A percentile compares a stretch with the other conserved stretches of the same genome.
Conservation (phyloP, 805 yeast species). For the Geotrichum ghanense region DNA sequence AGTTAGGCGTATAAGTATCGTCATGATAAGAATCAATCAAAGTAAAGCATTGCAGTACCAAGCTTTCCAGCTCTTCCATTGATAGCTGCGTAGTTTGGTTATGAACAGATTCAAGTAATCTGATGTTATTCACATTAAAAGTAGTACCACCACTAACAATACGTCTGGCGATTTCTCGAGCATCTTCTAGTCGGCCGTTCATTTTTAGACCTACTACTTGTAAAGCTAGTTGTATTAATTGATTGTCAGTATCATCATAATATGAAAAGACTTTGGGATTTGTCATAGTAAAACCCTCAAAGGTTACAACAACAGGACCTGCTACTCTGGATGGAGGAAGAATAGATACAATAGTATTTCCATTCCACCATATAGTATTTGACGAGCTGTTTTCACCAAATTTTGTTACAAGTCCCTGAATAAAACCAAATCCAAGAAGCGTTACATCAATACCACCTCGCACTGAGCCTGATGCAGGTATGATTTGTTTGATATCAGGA, state of each 20-base stretch:
- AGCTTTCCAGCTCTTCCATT: conserved; percentile 14
- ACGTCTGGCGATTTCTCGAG: conserved; percentile 82
- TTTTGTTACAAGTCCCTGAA: conserved; percentile 69
- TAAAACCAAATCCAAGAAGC: conserved; percentile 70
- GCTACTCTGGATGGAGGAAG: conserved; percentile 84
- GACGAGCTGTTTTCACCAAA: conserved; percentile 48
- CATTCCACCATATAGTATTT: conserved; percentile 94
- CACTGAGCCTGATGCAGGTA: conserved; percentile 91
- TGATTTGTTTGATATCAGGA: conserved; percentile 67
- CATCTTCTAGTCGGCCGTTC: conserved; percentile 94
- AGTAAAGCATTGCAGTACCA: conserved; percentile 18
- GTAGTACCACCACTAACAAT: conserved; percentile 41
- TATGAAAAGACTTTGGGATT: conserved; percentile 66
- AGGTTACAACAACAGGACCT: conserved; percentile 84
- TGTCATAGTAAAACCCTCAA: conserved; percentile 40
- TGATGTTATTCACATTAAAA: background rate
- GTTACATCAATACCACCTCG: conserved; percentile 93
- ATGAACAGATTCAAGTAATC: background rate
- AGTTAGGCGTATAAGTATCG: conserved; percentile 38
- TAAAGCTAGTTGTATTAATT: conserved; percentile 85
- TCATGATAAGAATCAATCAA: conserved; percentile 20
- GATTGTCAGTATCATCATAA: conserved; percentile 90
- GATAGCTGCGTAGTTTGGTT: conserved; percentile 12
- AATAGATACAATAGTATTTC: conserved; percentile 83
- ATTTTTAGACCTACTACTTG: conserved; percentile 95